Evolutionary conservation across 2,329 filamentous ascomycete genomes (phyloP).

Genomic region (Verticillium nonalfalfae): DNA sequence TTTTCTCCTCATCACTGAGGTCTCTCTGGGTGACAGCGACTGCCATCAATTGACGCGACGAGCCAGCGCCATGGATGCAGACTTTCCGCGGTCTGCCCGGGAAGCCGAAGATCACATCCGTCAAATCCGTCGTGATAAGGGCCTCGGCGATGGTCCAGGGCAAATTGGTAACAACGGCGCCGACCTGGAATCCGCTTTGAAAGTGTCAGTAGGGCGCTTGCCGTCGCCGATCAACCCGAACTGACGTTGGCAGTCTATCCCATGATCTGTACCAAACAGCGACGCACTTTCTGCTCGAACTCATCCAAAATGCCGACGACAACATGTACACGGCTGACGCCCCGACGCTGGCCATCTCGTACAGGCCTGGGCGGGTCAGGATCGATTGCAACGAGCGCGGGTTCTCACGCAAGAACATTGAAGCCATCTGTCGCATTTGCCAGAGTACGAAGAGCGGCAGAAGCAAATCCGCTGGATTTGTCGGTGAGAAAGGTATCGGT

Average conservation of each 20-base stretch:
- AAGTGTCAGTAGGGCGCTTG: slow-evolving; percentile 1
- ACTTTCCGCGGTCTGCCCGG: slow-evolving; percentile 3
- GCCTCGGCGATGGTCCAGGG: slow-evolving; percentile 4
- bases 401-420: slow-evolving; percentile 20
- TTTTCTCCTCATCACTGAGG: too few relatives aligned
- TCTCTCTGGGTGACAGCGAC: not conserved
- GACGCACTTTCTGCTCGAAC: slow-evolving; percentile 30
- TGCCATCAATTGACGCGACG: not conserved
- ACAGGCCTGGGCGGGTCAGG: slow-evolving; percentile 16
- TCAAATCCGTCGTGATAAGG: slow-evolving; percentile 6
- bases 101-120: slow-evolving; percentile 7
- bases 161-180: slow-evolving; percentile 4
- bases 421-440: slow-evolving; percentile 24
- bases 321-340: slow-evolving; percentile 19
- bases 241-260: slow-evolving; percentile 10
- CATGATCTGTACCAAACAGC: slow-evolving; percentile 23
- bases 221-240: not conserved
- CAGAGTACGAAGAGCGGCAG: slow-evolving; percentile 22
- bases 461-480: slow-evolving; percentile 16
- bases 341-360: slow-evolving; percentile 12
- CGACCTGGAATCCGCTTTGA: slow-evolving; percentile 4
- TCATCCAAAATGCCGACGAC: slow-evolving; percentile 35
- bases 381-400: slow-evolving; percentile 27
- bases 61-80: not conserved
- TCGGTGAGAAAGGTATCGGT: slow-evolving; percentile 27